Evolutionary conservation across 1,284 basidiomycete genomes (phyloP).

Genomic region (Malassezia furfur): DNA sequence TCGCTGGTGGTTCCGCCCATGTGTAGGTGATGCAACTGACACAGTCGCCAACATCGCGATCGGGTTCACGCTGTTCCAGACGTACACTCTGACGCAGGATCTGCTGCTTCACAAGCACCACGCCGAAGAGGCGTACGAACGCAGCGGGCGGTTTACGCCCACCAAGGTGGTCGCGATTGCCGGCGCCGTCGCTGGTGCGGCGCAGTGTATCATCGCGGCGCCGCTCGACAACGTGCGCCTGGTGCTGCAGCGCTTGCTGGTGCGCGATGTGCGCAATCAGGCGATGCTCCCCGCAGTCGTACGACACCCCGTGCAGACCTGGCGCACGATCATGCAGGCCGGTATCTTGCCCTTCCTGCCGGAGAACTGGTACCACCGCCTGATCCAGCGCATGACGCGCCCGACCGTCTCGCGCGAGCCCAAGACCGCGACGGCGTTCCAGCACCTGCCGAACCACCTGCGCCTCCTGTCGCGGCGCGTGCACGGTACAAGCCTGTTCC

Average conservation of each 20-base stretch:
- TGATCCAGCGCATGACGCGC: conserved; percentile 10
- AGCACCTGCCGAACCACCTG: conserved; percentile 9
- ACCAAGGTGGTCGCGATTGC: conserved; percentile 37
- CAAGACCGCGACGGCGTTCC: not conserved
- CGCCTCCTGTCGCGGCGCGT: conserved; percentile 24
- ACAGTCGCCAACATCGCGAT: conserved; percentile 45
- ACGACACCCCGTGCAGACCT: conserved; percentile 24
- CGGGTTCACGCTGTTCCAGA: conserved; percentile 48
- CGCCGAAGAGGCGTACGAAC: not conserved
- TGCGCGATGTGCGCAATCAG: conserved; percentile 4
- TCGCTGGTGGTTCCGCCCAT: conserved; percentile 45
- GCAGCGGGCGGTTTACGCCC: conserved; percentile 25
- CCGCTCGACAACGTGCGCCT: conserved; percentile 50
- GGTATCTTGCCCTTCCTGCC: conserved; percentile 40
- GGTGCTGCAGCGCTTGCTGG: conserved; percentile 37
- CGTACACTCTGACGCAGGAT: conserved; percentile 39
- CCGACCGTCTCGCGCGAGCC: not conserved
- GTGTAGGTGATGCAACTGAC: not conserved
- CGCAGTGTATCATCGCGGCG: conserved; percentile 49
- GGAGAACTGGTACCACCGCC: conserved; percentile 18
- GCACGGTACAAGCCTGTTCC: conserved; percentile 40
- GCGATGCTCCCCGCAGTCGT: conserved; percentile 1
- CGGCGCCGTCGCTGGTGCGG: conserved; percentile 48
- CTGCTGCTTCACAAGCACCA: conserved; percentile 17
- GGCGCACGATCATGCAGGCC: conserved; percentile 38